Percentiles rank a stretch among this genome's conserved stretches.
Conservation (phyloP, 2,329 filamentous ascomycete genomes). For the Dactylella cylindrospora region DNA sequence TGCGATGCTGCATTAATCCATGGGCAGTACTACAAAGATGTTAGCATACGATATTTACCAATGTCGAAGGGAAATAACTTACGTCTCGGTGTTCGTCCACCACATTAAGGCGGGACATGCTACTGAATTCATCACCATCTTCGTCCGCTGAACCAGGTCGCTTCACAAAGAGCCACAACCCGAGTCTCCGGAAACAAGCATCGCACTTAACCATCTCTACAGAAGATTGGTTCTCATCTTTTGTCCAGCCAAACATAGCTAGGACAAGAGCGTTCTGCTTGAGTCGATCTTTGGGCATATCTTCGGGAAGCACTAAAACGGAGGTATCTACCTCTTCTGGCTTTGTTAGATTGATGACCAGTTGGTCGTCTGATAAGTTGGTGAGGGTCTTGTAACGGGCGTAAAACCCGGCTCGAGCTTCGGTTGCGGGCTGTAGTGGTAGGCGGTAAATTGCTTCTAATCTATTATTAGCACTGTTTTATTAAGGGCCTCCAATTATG, state of each 20-base stretch:
- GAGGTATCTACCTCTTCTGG: constrained; percentile 44
- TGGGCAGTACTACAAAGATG: constrained; percentile 64
- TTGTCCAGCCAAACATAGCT: constrained; percentile 75
- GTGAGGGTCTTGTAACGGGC: constrained; percentile 53
- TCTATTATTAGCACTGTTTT: constrained; percentile 45
- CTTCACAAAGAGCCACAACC: constrained; percentile 89
- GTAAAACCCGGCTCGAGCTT: constrained; percentile 52
- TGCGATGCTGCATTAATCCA: constrained; percentile 71
- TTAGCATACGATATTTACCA: constrained; percentile 10
- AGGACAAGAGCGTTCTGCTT: constrained; percentile 68
- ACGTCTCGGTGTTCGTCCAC: constrained; percentile 70
- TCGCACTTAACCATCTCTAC: constrained; percentile 69
- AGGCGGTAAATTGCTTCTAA: constrained; percentile 66
- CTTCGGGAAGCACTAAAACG: constrained; percentile 43
- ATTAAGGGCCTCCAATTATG: constrained; percentile 17
- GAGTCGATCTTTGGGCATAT: constrained; percentile 50
- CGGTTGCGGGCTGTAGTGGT: constrained; percentile 52
- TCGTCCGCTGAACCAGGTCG: constrained; percentile 63
- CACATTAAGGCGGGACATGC: constrained; percentile 69
- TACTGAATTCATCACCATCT: constrained; percentile 60
- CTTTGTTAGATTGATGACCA: constrained; percentile 50
- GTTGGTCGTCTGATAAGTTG: constrained; percentile 59
- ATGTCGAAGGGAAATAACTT: constrained; percentile 6
- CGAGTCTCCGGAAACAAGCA: constrained; percentile 82
- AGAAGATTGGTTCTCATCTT: constrained; percentile 57